These are phyloP conservation scores for Schizopora paradoxa DNA, from an alignment of 1,284 basidiomycete genomes.

Conservation along the genomic window DNA sequence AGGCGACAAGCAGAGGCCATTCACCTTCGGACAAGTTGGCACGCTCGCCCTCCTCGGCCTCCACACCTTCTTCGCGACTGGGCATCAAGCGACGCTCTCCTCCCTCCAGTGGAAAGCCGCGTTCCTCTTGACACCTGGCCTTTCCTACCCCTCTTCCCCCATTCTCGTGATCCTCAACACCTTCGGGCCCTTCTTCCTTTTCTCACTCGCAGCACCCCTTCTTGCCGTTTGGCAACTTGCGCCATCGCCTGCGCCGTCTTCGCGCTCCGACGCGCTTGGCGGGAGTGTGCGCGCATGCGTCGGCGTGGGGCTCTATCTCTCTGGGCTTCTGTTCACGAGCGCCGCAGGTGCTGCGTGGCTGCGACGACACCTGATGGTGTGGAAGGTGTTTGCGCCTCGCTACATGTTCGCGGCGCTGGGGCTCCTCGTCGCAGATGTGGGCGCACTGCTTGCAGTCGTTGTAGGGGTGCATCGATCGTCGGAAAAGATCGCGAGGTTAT, in stretches of 20 bases:
- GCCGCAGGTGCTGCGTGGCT: conserved; percentile 74
- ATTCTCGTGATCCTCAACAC: conserved; percentile 80
- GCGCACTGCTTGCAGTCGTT: conserved; percentile 44
- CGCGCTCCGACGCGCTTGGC: conserved; percentile 23
- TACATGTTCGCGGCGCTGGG: conserved; percentile 74
- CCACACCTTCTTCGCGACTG: conserved; percentile 81
- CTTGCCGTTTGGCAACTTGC: conserved; percentile 91
- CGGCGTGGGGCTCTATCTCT: conserved; percentile 68
- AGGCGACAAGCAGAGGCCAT: conserved; percentile 28
- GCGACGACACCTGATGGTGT: conserved; percentile 93
- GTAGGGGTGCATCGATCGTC: conserved; percentile 31
- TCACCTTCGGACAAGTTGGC: conserved; percentile 63
- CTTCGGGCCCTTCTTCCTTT: conserved; percentile 65
- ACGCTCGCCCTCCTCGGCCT: conserved; percentile 74
- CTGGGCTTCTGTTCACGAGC: conserved; percentile 61
- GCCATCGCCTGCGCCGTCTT: conserved; percentile 15
- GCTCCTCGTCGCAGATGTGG: conserved; percentile 51
- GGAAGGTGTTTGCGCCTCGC: conserved; percentile 96
- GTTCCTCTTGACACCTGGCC: conserved; percentile 67
- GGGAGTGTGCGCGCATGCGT: conserved; percentile 49
- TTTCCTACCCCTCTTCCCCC: conserved; percentile 74
- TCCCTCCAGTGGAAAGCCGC: conserved; percentile 96
- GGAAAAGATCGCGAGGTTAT: conserved; percentile 24
- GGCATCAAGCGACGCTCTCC: conserved; percentile 87
- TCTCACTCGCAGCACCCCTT: conserved; percentile 64